Base-by-base conservation (phyloP, 1,284 basidiomycete species). In the Naganishia albida region DNA sequence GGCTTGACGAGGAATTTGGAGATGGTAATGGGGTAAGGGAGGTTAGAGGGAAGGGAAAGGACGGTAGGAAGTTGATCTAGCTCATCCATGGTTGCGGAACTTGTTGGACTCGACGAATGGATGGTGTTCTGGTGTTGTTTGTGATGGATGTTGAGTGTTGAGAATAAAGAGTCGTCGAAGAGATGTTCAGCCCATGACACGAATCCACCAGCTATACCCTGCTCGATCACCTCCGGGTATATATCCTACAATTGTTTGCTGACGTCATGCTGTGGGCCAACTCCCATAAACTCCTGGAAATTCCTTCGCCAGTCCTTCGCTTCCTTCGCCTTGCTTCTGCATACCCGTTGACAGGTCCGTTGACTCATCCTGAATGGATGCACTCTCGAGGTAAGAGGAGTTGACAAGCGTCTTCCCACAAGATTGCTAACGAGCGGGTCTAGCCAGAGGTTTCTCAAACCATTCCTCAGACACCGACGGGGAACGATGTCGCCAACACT, bases 21-120 rank as follows among this genome's bases (percentile, higher is more conserved):
- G 73, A 93, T 79, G 68, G 84, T 88, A 73, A 93, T 85, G 60
- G 91, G 91, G 80, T 86, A 93, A 1, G 90, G 88, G 55, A 92
- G 84, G 34, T 81, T 81, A 26, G 82, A 77, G 1, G 91, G 90
- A 15, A 93, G 83, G 16, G 71, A 67, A 18, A 80, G 70, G 28
- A 74, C 70, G 0, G 77, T 78, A 4, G 74, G 71, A 2, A 66
- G 59, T 49, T 62, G 57, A 30, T 49, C 49, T 10, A 60, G 48
- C 62, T 54, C 48, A 51, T 66, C 64, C 64, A 66, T 66, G 46
- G 42, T 65, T 26, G 50, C 16, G 13, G 30, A 46, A 54, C 18
- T n/a, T n/a, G 16, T 10, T 12, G 34, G 18, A 20, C 25, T 25
- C 16, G 20, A 7, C 13, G n/a, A 8, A 12, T 16, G 18, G 13